These are phyloP conservation scores for Dalbergia cultrata DNA, from an alignment of 306 rosid species.

Conservation along the genomic window DNA sequence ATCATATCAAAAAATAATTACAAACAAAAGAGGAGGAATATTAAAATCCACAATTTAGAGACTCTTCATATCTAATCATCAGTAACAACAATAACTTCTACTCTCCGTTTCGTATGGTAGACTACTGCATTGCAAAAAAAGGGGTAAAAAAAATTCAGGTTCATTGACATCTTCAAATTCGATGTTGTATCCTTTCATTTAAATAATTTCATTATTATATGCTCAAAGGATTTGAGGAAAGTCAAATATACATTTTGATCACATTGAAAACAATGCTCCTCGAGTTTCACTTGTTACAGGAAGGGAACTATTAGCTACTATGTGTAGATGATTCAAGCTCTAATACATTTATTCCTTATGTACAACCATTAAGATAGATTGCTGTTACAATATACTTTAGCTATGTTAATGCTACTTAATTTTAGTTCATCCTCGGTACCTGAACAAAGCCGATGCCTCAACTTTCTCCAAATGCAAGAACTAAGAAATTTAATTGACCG, in stretches of 20 bases:
- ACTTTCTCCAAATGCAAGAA: constrained; percentile 91
- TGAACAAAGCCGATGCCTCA: constrained; percentile 96
- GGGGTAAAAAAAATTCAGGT: no score
- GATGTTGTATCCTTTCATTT: no score
- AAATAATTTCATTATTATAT: no score
- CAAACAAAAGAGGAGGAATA: not conserved
- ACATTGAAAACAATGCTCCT: not conserved
- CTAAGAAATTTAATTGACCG: no score
- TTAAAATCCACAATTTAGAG: not conserved
- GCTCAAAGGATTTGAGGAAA: not conserved
- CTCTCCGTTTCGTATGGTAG: no score
- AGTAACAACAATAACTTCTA: no score
- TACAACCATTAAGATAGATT: constrained; percentile 13
- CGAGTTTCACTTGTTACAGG: constrained; percentile 1
- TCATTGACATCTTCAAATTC: no score
- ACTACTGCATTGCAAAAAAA: no score
- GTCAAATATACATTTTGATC: not conserved
- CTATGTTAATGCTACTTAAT: constrained; percentile 28
- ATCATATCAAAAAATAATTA: constrained; percentile 65
- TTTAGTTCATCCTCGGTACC: constrained; percentile 51
- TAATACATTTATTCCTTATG: constrained; percentile 5
- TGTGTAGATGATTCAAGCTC: constrained; percentile 14
- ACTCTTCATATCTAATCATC: no score
- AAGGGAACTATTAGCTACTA: not conserved
- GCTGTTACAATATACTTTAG: constrained; percentile 23